These are phyloP conservation scores for Zygosaccharomyces pseudorouxii DNA, from an alignment of 805 yeast species.

Conservation along the genomic window DNA sequence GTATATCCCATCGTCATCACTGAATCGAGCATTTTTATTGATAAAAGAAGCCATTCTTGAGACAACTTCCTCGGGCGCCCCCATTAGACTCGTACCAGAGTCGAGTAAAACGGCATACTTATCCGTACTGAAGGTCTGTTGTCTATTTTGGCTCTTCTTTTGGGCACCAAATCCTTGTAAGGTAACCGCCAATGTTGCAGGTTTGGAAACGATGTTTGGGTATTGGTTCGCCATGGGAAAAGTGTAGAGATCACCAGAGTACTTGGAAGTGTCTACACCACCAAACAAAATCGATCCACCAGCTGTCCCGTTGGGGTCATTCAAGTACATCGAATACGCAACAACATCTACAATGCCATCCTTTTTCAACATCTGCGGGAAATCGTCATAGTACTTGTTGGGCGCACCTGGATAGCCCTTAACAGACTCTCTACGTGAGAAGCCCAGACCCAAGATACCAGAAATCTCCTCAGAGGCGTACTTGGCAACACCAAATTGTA, in stretches of 20 bases:
- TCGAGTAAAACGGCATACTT: constrained; percentile 45
- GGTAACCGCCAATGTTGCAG: constrained; percentile 46
- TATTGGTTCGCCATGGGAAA: constrained; percentile 47
- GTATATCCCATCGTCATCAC: constrained; percentile 38
- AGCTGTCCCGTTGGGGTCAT: constrained; percentile 32
- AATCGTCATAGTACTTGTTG: constrained; percentile 45
- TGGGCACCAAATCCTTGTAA: constrained; percentile 38
- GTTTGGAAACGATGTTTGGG: constrained; percentile 19
- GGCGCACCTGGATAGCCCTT: constrained; percentile 25
- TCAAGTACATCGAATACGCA: constrained; percentile 56
- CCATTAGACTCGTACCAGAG: constrained; percentile 53
- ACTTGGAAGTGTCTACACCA: constrained; percentile 54
- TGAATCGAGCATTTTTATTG: constrained; percentile 35
- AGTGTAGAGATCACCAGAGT: constrained; percentile 43
- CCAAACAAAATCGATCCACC: constrained; percentile 58
- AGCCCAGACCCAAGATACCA: constrained; percentile 70
- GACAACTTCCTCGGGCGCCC: constrained; percentile 39
- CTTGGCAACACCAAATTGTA: constrained; percentile 67
- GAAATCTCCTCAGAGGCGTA: constrained; percentile 45
- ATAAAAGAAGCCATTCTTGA: constrained; percentile 31
- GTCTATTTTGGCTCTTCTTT: constrained; percentile 17
- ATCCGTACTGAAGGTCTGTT: constrained; percentile 22
- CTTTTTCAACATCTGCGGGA: constrained; percentile 53
- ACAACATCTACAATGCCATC: constrained; percentile 48
- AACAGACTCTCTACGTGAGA: constrained; percentile 53